phyloP scores from a whole-genome alignment of 1,284 basidiomycete species.

The Porodaedalea pini region DNA sequence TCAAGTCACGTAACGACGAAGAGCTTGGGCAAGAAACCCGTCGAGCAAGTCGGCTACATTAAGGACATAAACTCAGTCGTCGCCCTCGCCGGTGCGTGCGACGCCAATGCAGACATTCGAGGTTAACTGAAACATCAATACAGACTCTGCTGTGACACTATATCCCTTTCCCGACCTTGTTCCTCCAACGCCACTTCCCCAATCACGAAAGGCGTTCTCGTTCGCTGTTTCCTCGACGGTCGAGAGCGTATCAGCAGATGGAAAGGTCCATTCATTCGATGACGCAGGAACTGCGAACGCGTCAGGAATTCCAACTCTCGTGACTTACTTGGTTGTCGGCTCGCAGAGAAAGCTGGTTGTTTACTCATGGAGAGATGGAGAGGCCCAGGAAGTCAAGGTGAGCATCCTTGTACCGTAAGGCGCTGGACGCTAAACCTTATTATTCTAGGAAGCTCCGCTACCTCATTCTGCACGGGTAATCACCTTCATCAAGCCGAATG shows the following conservation, averaged over 20 bases:
- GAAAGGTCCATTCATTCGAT: constrained; percentile 20
- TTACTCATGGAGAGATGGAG: constrained; percentile 85
- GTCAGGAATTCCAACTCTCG: constrained; percentile 51
- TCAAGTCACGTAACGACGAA: constrained; percentile 61
- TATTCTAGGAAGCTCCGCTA: constrained; percentile 67
- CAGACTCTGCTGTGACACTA: constrained; percentile 62
- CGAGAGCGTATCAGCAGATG: constrained; percentile 36
- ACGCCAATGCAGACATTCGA: constrained; percentile 40
- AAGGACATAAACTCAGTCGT: constrained; percentile 81
- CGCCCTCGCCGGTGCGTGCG: constrained; percentile 70
- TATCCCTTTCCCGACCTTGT: constrained; percentile 62
- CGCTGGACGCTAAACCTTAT: constrained; percentile 13
- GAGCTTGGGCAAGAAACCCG: constrained; percentile 62
- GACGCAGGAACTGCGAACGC: constrained; percentile 25
- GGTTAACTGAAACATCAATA: constrained; percentile 25
- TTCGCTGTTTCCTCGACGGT: constrained; percentile 72
- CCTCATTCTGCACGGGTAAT: constrained; percentile 83
- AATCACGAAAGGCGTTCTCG: constrained; percentile 77
- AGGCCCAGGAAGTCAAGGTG: constrained; percentile 73
- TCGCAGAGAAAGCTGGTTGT: constrained; percentile 83
- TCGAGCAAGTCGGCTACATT: constrained; percentile 85
- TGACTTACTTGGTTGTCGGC: constrained; percentile 82
- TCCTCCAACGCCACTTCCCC: constrained; percentile 67
- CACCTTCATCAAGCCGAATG: constrained; percentile 61
- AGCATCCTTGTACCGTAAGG: constrained; percentile 23